Conservation (phyloP, 139 green algal genomes). For the Volvox africanus region DNA sequence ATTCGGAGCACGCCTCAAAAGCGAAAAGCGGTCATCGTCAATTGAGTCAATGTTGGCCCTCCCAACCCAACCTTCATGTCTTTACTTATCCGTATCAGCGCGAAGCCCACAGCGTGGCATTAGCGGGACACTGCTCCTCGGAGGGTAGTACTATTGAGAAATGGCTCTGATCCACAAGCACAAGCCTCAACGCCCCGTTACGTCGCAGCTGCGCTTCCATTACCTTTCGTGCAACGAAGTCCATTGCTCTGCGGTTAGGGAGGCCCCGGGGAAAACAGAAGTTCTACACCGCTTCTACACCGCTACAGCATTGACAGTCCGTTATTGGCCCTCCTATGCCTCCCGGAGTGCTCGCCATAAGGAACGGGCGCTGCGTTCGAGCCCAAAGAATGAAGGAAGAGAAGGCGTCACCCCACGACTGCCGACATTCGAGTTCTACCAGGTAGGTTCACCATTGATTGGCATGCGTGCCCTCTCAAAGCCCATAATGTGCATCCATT, state of each 20-base stretch:
- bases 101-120: too few relatives aligned
- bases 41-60: too few relatives aligned
- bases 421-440: neutral
- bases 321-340: too few relatives aligned
- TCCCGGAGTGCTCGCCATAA: neutral
- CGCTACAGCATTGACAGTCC: neutral
- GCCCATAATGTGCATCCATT: neutral
- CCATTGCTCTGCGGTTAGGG: conserved; percentile 23
- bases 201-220: conserved; percentile 13
- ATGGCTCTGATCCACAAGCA: conserved; percentile 40
- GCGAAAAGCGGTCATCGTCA: too few relatives aligned
- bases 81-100: neutral
- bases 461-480: neutral
- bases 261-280: neutral
- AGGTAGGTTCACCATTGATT: too few relatives aligned
- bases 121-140: neutral
- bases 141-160: conserved; percentile 12
- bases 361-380: neutral
- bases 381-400: neutral
- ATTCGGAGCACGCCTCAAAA: too few relatives aligned
- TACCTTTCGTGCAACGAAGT: neutral
- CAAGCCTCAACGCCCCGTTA: neutral
- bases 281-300: neutral
- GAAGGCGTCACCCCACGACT: neutral
- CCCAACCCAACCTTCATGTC: neutral